Conservation (phyloP, 192 early-diverging fungal species). For the Coemansia sp. region DNA sequence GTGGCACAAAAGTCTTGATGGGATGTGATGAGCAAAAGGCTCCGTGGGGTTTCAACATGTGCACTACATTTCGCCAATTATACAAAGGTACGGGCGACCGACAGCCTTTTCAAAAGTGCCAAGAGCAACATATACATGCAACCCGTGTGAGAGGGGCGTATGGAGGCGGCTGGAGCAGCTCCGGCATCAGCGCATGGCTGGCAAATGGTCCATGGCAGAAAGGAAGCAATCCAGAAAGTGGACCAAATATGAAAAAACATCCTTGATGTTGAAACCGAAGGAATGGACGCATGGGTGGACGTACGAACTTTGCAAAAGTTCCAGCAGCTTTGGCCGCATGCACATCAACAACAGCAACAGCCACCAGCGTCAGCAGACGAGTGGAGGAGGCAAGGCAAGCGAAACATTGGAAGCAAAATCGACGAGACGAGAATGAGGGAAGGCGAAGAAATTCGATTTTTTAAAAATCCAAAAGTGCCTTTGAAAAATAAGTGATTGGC, state of each 20-base stretch:
- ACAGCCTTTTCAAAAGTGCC: neutral
- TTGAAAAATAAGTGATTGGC: conserved; percentile 19
- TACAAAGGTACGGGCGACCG: neutral
- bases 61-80: neutral
- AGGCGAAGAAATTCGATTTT: conserved; percentile 14
- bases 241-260: neutral
- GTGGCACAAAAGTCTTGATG: neutral
- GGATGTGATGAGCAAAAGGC: neutral
- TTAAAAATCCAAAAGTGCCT: conserved; percentile 13
- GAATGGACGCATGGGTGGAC: neutral
- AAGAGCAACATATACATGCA: neutral
- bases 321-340: neutral
- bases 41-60: neutral
- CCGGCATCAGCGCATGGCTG: neutral
- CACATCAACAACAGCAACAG: neutral
- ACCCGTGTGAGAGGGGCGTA: neutral
- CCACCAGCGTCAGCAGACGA: neutral
- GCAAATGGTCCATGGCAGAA: neutral
- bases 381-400: conserved; percentile 2
- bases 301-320: neutral
- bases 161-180: neutral
- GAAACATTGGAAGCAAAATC: conserved; percentile 3
- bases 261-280: neutral
- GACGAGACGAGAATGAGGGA: conserved; percentile 1
- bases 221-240: neutral